phyloP scores from a whole-genome alignment of 1,139 yeast species.

The Debaryomyces fabryi region DNA sequence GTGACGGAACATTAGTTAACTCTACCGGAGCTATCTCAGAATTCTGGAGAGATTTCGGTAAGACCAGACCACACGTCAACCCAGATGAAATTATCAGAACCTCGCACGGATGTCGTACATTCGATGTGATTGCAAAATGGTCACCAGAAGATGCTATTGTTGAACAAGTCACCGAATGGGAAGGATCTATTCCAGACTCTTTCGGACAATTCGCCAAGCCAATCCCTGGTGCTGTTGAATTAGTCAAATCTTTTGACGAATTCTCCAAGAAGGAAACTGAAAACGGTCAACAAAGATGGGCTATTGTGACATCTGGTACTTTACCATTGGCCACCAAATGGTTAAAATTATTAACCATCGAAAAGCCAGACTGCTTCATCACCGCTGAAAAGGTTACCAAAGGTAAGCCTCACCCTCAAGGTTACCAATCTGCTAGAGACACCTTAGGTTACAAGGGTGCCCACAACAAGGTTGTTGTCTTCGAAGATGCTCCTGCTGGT shows the following conservation, averaged over 20 bases:
- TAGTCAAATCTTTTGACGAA: slow-evolving; percentile 57
- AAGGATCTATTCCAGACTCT: slow-evolving; percentile 70
- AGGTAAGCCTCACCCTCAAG: slow-evolving; percentile 87
- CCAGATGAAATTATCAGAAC: slow-evolving; percentile 71
- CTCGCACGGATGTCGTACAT: slow-evolving; percentile 83
- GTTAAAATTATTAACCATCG: slow-evolving; percentile 66
- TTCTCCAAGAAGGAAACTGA: slow-evolving; percentile 44
- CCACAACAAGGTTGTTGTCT: slow-evolving; percentile 61
- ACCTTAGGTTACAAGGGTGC: slow-evolving; percentile 54
- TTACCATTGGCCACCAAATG: slow-evolving; percentile 75
- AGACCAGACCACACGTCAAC: slow-evolving; percentile 69
- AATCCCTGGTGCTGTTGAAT: slow-evolving; percentile 71
- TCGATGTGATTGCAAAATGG: slow-evolving; percentile 73
- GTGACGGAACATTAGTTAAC: slow-evolving; percentile 83
- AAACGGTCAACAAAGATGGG: slow-evolving; percentile 61
- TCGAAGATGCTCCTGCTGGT: slow-evolving; percentile 91
- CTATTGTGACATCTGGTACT: slow-evolving; percentile 85
- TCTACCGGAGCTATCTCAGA: slow-evolving; percentile 83
- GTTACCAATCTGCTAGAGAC: slow-evolving; percentile 68
- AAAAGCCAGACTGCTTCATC: slow-evolving; percentile 70
- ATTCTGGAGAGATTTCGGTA: slow-evolving; percentile 76
- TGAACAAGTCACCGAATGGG: slow-evolving; percentile 68
- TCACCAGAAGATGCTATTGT: slow-evolving; percentile 73
- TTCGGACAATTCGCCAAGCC: slow-evolving; percentile 73
- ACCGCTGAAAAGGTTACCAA: slow-evolving; percentile 76